phyloP scores from a whole-genome alignment of 1,139 yeast species.

The Lodderomyces jiufengensis region DNA sequence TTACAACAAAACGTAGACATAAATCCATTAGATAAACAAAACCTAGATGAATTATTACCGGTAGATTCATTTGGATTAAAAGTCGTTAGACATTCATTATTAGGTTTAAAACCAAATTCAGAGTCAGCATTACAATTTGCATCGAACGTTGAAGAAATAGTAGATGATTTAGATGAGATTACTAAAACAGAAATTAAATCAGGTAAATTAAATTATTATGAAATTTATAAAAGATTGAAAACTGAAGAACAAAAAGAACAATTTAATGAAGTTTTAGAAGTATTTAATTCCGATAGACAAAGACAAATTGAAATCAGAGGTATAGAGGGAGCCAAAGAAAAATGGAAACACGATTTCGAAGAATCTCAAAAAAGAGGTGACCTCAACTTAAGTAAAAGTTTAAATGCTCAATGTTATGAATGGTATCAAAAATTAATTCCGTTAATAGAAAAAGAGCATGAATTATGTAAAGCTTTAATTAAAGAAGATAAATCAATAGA shows the following conservation, averaged over 20 bases:
- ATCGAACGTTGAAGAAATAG: conserved; percentile 29
- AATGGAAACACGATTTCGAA: conserved; percentile 85
- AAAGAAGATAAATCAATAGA: conserved; percentile 3
- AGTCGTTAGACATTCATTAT: conserved; percentile 72
- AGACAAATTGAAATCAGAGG: conserved; percentile 72
- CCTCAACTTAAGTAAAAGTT: conserved; percentile 49
- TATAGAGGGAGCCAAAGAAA: conserved; percentile 78
- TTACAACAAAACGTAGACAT: conserved; percentile 24
- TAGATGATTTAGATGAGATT: conserved; percentile 34
- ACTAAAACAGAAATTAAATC: conserved; percentile 6
- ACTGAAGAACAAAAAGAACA: conserved; percentile 49
- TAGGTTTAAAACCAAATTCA: conserved; percentile 48
- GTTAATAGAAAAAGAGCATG: conserved; percentile 61
- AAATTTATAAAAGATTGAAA: conserved; percentile 50
- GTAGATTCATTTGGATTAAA: conserved; percentile 80
- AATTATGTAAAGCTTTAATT: conserved; percentile 41
- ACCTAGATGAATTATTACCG: conserved; percentile 55
- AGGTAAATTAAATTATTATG: conserved; percentile 51
- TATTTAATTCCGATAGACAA: conserved; percentile 73
- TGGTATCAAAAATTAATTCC: conserved; percentile 76
- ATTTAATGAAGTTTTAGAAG: conserved; percentile 65
- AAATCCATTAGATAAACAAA: conserved; percentile 41
- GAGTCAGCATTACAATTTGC: conserved; percentile 10
- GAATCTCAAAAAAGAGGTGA: conserved; percentile 65
- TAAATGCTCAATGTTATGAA: conserved; percentile 73